phyloP scores from a whole-genome alignment of 805 yeast genomes.

The Candida manassasensis region DNA sequence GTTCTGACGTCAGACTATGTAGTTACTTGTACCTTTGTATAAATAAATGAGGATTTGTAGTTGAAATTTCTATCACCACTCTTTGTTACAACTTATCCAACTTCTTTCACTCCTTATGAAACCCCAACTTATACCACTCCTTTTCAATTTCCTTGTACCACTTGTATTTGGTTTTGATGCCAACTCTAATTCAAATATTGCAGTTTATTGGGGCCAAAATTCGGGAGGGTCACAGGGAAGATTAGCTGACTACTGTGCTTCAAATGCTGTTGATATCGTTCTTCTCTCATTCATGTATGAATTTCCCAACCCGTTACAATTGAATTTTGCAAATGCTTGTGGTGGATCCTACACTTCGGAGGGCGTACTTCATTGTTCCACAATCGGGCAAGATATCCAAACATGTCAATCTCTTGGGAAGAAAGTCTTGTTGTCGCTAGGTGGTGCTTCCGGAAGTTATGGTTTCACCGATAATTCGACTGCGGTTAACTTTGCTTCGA shows the following conservation, averaged over 20 bases:
- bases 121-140: neutral
- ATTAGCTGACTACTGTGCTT: slow-evolving; percentile 53
- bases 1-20: too few relatives aligned
- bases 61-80: neutral
- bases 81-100: slow-evolving; percentile 3
- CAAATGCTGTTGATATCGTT: slow-evolving; percentile 65
- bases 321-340: slow-evolving; percentile 49
- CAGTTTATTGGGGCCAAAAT: slow-evolving; percentile 29
- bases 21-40: too few relatives aligned
- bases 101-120: slow-evolving; percentile 3
- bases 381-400: slow-evolving; percentile 55
- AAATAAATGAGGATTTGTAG: neutral
- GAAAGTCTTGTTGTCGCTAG: slow-evolving; percentile 70
- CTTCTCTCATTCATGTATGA: slow-evolving; percentile 63
- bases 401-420: slow-evolving; percentile 79
- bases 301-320: slow-evolving; percentile 43
- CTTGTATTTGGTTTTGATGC: slow-evolving; percentile 8
- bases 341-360: slow-evolving; percentile 28
- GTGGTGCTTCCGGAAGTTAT: slow-evolving; percentile 42
- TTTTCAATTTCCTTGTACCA: slow-evolving; percentile 5
- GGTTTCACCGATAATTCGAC: slow-evolving; percentile 36
- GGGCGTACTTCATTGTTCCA: slow-evolving; percentile 40
- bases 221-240: slow-evolving; percentile 31
- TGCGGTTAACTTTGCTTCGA: slow-evolving; percentile 52
- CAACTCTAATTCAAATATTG: slow-evolving; percentile 18